Base-by-base conservation (phyloP, 202 grass and related monocot genomes). In the Carex arenaria region DNA sequence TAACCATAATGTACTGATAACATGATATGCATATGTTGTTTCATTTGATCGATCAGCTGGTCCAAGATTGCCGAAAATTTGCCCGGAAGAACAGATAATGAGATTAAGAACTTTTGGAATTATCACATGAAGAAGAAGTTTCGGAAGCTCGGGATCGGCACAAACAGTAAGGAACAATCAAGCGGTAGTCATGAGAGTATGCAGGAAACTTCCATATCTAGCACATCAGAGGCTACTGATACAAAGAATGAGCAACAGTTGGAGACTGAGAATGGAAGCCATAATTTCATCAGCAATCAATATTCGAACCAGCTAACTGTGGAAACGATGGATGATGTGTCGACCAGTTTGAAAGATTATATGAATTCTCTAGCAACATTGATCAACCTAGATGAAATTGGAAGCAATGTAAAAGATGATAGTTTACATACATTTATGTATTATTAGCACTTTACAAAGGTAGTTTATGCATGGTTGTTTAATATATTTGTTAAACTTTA, bases 51-150 rank as follows among this genome's bases (percentile, higher is more conserved):
- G 80, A 67, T 61, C 89, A 95, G 96, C n/a, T 98, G 96, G 96
- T 98, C 96, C 30, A 91, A 95, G 64, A 98, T 98, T 86, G 96
- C 96, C 40, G 80, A 88, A 23, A 91, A 90, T 76, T 82, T 98
- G 80, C 96, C 93, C 5, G 96, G 93, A 69, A 95, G 96, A 89
- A 98, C 96, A 7, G 96, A 98, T 67, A 98, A 98, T 19, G 96
- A 98, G 86, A 98, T 98, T 57, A 98, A 98, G 83, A 98, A 98
- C 71, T 88, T 92, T 20, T 98, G 96, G 96, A 98, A 98, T 73
- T 98, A 90, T 13, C 90, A 87, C 78, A 85, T 98, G 80, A 98
- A 98, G 89, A 98, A 95, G 83, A 98, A 95, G 88, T 79, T 95
- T 64, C 85, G 86, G 81, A 89, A 90, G 86, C 91, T 86, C 72